These are phyloP conservation scores for Mortierella sp. DNA, from an alignment of 371 early-diverging fungal genomes.

Conservation along the genomic window DNA sequence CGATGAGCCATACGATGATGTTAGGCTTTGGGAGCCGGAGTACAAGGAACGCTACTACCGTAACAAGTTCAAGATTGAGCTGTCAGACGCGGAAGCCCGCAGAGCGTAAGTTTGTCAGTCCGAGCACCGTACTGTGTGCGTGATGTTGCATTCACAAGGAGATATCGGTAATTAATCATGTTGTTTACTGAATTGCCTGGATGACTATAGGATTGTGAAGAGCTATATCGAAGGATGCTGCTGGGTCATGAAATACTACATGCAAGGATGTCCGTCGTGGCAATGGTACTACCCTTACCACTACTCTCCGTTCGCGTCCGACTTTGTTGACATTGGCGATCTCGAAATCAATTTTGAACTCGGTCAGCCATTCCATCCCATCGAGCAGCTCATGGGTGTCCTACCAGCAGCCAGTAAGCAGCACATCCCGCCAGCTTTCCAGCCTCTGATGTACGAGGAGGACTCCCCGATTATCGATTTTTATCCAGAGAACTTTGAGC, in stretches of 20 bases:
- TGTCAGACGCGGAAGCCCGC: conserved; percentile 70
- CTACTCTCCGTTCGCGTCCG: conserved; percentile 97
- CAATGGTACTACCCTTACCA: conserved; percentile 99
- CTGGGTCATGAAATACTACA: conserved; percentile 99
- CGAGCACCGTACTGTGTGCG: neutral
- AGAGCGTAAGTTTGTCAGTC: conserved; percentile 63
- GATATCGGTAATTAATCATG: neutral
- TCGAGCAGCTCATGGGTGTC: conserved; percentile 99
- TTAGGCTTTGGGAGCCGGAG: conserved; percentile 86
- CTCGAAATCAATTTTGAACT: conserved; percentile 80
- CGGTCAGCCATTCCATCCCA: conserved; percentile 92
- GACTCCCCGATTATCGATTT: conserved; percentile 91
- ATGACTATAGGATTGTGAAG: conserved; percentile 73
- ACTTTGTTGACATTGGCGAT: conserved; percentile 84
- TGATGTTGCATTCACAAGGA: neutral
- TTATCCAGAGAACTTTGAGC: conserved; percentile 93
- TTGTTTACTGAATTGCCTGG: conserved; percentile 4
- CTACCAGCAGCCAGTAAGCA: conserved; percentile 89
- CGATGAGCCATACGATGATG: conserved; percentile 82
- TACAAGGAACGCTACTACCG: conserved; percentile 93
- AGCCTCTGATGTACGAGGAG: conserved; percentile 86
- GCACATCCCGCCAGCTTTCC: conserved; percentile 87
- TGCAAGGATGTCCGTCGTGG: conserved; percentile 96
- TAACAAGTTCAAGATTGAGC: conserved; percentile 82
- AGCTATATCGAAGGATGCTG: conserved; percentile 97